These are phyloP conservation scores for Fistulifera pelliculosa DNA, from an alignment of 108 stramenopile genomes.

Conservation along the genomic window DNA sequence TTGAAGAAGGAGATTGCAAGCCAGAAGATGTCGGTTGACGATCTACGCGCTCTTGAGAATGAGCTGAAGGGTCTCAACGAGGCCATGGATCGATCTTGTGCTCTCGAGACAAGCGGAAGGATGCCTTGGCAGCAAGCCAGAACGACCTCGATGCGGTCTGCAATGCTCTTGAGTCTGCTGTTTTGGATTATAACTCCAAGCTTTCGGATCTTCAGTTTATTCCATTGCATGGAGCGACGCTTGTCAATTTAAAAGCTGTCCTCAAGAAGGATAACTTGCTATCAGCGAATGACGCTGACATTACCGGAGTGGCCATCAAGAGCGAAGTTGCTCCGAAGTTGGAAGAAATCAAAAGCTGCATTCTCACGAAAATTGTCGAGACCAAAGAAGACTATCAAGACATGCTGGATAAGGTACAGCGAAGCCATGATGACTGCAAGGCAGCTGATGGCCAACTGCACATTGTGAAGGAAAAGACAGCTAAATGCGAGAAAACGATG, in stretches of 20 bases:
- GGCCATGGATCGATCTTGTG: slow-evolving; percentile 37
- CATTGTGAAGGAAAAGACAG: slow-evolving; percentile 41
- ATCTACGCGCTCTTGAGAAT: slow-evolving; percentile 57
- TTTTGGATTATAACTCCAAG: slow-evolving; percentile 46
- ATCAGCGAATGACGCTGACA: slow-evolving; percentile 19
- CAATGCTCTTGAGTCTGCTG: slow-evolving; percentile 36
- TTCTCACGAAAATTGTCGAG: slow-evolving; percentile 16
- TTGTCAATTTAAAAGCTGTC: slow-evolving; percentile 24
- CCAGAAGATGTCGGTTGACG: slow-evolving; percentile 64
- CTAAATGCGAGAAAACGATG: slow-evolving; percentile 34
- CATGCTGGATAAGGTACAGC: slow-evolving; percentile 45
- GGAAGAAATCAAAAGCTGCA: slow-evolving; percentile 17
- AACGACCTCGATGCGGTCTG: slow-evolving; percentile 24
- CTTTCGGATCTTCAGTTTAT: slow-evolving; percentile 36
- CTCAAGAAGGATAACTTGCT: slow-evolving; percentile 31
- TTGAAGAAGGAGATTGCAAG: slow-evolving; percentile 35
- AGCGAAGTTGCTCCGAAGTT: slow-evolving; percentile 28
- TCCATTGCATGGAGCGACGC: slow-evolving; percentile 39
- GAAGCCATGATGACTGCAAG: slow-evolving; percentile 24
- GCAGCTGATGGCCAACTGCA: slow-evolving; percentile 41
- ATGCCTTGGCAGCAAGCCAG: slow-evolving; percentile 39
- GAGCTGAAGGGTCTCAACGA: slow-evolving; percentile 57
- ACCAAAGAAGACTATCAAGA: slow-evolving; percentile 35
- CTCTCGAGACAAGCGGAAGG: slow-evolving; percentile 25
- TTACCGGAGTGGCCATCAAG: slow-evolving; percentile 45